Evolutionary conservation across 148 eudicot species (phyloP), one percentile per base, ranked within the genome.

Genomic region (Vaccinium corymbosum): DNA sequence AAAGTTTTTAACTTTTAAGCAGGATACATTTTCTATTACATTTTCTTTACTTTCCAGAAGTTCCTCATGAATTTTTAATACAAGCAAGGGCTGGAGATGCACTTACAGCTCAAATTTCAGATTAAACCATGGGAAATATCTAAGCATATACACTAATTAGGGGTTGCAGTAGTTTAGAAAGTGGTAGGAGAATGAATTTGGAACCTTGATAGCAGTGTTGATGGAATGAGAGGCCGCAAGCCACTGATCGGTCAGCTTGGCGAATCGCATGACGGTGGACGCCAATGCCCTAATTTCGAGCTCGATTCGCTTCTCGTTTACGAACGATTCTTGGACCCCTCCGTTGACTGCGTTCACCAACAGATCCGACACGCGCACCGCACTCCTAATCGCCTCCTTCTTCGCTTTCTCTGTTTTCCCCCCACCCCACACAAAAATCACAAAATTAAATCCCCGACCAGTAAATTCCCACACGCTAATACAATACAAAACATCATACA

Each of bases 241-340:
- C 99, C 99, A 96, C 80, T 91, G 94, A 78, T 96, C 94, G n/a
- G 97, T 94, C 75, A 94, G 97, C 88, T 91, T 96, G 15, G 85
- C 90, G 82, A 90, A 96, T 1, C 93, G 91, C 19, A 82, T 38
- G 76, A 93, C 79, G 12, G 95, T 89, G 13, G 89, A 87, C 0
- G 95, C 72, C 73, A 96, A 70, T 0, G 94, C 89, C 68, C 97
- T 88, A 22, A 88, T 94, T 87, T 96, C 99, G 29, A 84, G 46
- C 85, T 96, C 98, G 42, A 96, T 94, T 56, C 94, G 91, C 87
- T 94, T 94, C 91, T 94, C 93, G 68, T 90, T 93, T 27, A 94
- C 81, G 85, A 94, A 94, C 38, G 93, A 87, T 66, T 94, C 94
- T 82, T 94, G 93, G 25, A 96, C 99, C 1, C 91, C 97, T 16